Conservation (phyloP, 202 grass and related monocot species). For the Schoenoplectus tabernaemontani region DNA sequence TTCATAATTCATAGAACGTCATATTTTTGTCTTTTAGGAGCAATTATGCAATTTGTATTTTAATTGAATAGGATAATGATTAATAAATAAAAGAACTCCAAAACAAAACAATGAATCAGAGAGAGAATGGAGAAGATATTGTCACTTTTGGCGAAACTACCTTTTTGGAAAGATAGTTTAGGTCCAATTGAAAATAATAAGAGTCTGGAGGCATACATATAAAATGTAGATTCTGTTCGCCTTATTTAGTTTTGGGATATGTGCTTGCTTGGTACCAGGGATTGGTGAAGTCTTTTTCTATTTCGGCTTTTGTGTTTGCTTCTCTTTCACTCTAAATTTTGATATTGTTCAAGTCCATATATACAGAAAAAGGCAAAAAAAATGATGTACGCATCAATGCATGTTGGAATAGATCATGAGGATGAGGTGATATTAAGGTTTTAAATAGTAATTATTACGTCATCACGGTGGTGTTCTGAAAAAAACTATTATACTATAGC, state of each 20-base stretch:
- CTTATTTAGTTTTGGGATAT: constrained; percentile 78
- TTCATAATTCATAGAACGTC: neutral
- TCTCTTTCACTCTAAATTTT: constrained; percentile 38
- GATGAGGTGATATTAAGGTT: neutral
- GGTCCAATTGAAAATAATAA: constrained; percentile 24
- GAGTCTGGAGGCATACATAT: neutral
- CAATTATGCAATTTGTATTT: neutral
- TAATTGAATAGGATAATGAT: neutral
- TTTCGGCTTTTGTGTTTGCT: constrained; percentile 30
- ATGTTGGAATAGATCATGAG: neutral
- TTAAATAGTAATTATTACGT: too few relatives aligned
- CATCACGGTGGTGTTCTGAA: too few relatives aligned
- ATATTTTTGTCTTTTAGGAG: neutral
- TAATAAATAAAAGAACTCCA: neutral
- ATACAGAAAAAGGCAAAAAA: neutral
- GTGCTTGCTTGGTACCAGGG: constrained; percentile 82
- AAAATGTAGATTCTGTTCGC: constrained; percentile 42
- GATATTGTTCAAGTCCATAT: neutral
- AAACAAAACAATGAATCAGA: neutral
- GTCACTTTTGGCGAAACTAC: neutral
- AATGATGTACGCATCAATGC: neutral
- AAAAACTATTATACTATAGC: too few relatives aligned
- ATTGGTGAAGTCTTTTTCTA: constrained; percentile 1
- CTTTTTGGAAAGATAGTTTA: neutral
- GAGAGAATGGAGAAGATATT: too few relatives aligned